Base-by-base conservation (phyloP, 257 asterid genomes). In the Solanum lycopersicoides region DNA sequence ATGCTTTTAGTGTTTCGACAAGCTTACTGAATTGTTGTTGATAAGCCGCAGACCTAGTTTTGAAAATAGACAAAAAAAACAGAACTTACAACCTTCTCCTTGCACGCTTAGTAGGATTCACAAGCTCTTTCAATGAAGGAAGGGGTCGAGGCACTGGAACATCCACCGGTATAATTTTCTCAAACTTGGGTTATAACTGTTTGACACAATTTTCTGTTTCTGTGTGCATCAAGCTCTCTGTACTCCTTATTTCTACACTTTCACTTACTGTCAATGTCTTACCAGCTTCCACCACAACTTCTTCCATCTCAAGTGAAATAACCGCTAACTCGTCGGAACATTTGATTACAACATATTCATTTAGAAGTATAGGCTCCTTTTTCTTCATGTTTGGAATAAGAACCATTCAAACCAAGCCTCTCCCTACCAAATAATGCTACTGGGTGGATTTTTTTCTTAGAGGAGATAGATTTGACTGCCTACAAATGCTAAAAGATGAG, bases 81-180 rank as follows among this genome's bases (percentile, higher is more conserved):
- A 85, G 66, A 68, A 60, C 56, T 53, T 39, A 37, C 50, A 83
- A 77, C 85, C 86, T 92, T 89, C 92, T 93, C 91, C 87, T 95
- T 79, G 90, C 87, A 83, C 87, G 82, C 87, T 87, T 94, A 56
- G 82, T 94, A 45, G 91, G 89, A 30, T 88, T 89, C 97, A 92
- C 90, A 86, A 95, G 95, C 91, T 91, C 88, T 91, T 89, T 90
- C 34, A 95, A 92, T 56, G 98, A 96, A 25, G 98, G 99, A 86
- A 96, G 98, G 82, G 92, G 95, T 92, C 86, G 93, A 89, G 98
- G 99, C 88, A 94, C 94, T 35, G 95, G 93, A 66, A 93, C 94
- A 88, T 94, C 89, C 91, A 90, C 91, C 98, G 91, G 90, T 95
- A 95, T 80, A 90, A 88, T 87, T 87, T 92, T 91, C 96, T 94